A percentile compares a stretch with the other conserved stretches of the same genome.
phyloP scores from a whole-genome alignment of 2,329 filamentous ascomycete species.

The Aspergillus calidoustus region DNA sequence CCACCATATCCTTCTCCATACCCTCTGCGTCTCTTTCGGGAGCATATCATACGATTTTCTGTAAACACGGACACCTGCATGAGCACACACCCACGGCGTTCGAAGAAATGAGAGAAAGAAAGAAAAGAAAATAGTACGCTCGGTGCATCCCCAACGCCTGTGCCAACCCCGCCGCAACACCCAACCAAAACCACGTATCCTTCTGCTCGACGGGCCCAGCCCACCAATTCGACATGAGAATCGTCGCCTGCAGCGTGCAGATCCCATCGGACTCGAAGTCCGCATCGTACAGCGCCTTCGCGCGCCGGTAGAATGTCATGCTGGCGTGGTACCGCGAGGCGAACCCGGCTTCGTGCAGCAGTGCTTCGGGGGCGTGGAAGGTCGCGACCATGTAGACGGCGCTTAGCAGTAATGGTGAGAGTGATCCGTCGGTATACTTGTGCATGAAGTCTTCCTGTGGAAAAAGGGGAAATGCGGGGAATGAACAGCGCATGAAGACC shows the following conservation, averaged over 20 bases:
- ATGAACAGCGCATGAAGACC: neutral
- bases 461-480: neutral
- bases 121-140: neutral
- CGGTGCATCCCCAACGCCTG: conserved; percentile 5
- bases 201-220: neutral
- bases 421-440: neutral
- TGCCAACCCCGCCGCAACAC: neutral
- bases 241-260: conserved; percentile 1
- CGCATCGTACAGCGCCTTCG: conserved; percentile 1
- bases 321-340: conserved; percentile 1
- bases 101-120: neutral
- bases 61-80: neutral
- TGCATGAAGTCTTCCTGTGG: neutral
- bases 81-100: neutral
- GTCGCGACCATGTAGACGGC: neutral
- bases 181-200: conserved; percentile 7
- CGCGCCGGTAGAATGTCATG: conserved; percentile 1
- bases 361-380: neutral
- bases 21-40: neutral
- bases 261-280: conserved; percentile 5
- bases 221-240: conserved; percentile 7
- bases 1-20: conserved; percentile 3
- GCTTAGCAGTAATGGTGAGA: neutral
- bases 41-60: conserved; percentile 6
- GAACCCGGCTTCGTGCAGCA: neutral